These are phyloP conservation scores for Bocquillonia castaneifolia DNA, from an alignment of 441 rosid species.

Conservation along the genomic window DNA sequence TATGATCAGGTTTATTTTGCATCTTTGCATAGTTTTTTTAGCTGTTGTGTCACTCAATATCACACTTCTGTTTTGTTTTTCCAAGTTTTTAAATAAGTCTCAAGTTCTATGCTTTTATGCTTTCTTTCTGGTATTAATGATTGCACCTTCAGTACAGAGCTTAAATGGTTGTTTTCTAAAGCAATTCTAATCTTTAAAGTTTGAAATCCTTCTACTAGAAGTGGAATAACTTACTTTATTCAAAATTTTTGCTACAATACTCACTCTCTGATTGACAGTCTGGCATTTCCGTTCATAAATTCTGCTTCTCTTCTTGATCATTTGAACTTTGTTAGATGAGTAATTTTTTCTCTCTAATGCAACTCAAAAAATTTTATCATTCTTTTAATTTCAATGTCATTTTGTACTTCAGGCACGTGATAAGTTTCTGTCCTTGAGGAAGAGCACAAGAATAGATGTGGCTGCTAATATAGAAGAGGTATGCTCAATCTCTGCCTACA, in stretches of 20 bases:
- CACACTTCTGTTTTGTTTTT: not conserved
- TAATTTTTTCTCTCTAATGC: conserved; percentile 2
- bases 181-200: not conserved
- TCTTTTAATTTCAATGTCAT: conserved; percentile 6
- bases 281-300: conserved; percentile 1
- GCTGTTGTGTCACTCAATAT: not conserved
- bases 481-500: conserved; percentile 13
- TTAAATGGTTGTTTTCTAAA: not conserved
- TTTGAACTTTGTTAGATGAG: conserved; percentile 5
- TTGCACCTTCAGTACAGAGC: conserved; percentile 5
- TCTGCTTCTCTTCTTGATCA: conserved; percentile 2
- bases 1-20: conserved; percentile 62
- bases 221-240: too few relatives aligned
- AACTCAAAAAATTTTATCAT: conserved; percentile 3
- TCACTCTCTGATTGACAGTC: not conserved
- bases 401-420: conserved; percentile 69
- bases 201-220: not conserved
- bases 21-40: conserved; percentile 10
- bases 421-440: conserved; percentile 76
- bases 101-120: not conserved
- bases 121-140: not conserved
- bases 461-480: conserved; percentile 83
- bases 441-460: conserved; percentile 72
- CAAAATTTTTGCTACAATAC: too few relatives aligned
- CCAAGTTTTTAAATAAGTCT: too few relatives aligned